A percentile compares a stretch with the other conserved stretches of the same genome.
phyloP scores from a whole-genome alignment of 2,329 filamentous ascomycete genomes.

The Diaporthe amygdali region DNA sequence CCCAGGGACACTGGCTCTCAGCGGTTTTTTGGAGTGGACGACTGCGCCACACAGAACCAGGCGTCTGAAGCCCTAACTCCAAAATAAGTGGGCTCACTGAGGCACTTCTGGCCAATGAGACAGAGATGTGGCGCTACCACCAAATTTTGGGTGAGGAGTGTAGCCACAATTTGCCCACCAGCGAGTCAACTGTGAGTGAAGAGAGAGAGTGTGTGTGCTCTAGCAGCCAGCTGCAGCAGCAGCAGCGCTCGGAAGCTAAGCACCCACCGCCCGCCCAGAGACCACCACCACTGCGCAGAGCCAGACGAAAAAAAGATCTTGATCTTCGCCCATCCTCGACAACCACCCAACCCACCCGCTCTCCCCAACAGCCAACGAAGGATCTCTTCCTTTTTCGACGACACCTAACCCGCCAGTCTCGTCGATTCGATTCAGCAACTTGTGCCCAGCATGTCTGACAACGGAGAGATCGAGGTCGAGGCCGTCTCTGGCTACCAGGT shows the following conservation, averaged over 20 bases:
- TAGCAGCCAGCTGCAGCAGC: not conserved
- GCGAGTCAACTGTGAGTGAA: too few relatives aligned
- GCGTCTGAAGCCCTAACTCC: slow-evolving; percentile 5
- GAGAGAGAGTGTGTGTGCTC: not conserved
- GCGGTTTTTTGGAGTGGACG: not conserved
- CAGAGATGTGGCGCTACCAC: not conserved
- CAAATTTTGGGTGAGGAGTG: too few relatives aligned
- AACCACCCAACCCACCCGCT: slow-evolving; percentile 21
- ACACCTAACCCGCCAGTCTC: slow-evolving; percentile 17
- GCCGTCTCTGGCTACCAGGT: slow-evolving; percentile 75
- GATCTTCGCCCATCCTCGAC: slow-evolving; percentile 20
- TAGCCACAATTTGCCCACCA: too few relatives aligned
- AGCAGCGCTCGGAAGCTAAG: slow-evolving; percentile 3
- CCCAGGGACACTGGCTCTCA: too few relatives aligned
- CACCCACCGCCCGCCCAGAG: slow-evolving; percentile 6
- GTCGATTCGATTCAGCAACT: slow-evolving; percentile 27
- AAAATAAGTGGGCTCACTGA: not conserved
- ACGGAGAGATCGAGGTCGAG: slow-evolving; percentile 92
- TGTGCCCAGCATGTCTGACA: slow-evolving; percentile 82
- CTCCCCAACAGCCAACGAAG: slow-evolving; percentile 2
- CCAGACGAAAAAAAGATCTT: slow-evolving; percentile 23
- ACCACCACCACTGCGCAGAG: slow-evolving; percentile 6
- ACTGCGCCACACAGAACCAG: not conserved
- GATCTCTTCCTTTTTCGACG: slow-evolving; percentile 17
- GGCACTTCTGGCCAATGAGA: not conserved